Conservation (phyloP, 345 rosid genomes). For the Aquilaria sinensis region DNA sequence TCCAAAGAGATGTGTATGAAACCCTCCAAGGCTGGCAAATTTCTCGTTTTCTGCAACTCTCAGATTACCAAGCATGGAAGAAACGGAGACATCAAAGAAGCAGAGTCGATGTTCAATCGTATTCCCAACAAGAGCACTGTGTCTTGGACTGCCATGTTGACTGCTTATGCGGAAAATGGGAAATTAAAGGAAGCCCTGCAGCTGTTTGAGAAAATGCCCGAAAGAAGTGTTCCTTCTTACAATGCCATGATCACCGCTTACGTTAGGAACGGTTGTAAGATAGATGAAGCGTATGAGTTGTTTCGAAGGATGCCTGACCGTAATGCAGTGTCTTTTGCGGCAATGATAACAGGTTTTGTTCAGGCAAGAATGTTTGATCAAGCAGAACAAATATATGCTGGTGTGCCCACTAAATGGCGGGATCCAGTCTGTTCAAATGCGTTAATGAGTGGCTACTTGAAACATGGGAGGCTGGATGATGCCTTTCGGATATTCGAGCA, state of each 20-base stretch:
- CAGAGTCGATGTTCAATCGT: slow-evolving; percentile 52
- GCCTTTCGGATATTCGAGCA: slow-evolving; percentile 51
- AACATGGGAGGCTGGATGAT: slow-evolving; percentile 40
- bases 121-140: slow-evolving; percentile 51
- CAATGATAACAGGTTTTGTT: slow-evolving; percentile 73
- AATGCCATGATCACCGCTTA: slow-evolving; percentile 82
- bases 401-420: slow-evolving; percentile 40
- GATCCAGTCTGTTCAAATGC: slow-evolving; percentile 70
- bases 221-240: slow-evolving; percentile 44
- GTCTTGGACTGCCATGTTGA: slow-evolving; percentile 78
- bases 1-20: neutral
- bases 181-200: slow-evolving; percentile 41
- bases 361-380: slow-evolving; percentile 44
- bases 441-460: slow-evolving; percentile 62
- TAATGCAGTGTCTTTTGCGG: slow-evolving; percentile 53
- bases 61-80: slow-evolving; percentile 57
- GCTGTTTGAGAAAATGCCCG: slow-evolving; percentile 73
- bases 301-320: slow-evolving; percentile 40
- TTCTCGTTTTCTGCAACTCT: slow-evolving; percentile 49
- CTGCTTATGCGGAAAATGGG: slow-evolving; percentile 54
- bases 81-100: slow-evolving; percentile 41
- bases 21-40: slow-evolving; percentile 10
- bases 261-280: slow-evolving; percentile 33
- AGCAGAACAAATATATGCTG: slow-evolving; percentile 42
- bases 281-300: slow-evolving; percentile 35